phyloP scores from a whole-genome alignment of 495 filamentous ascomycete genomes.

The Haplographium delicatum region DNA sequence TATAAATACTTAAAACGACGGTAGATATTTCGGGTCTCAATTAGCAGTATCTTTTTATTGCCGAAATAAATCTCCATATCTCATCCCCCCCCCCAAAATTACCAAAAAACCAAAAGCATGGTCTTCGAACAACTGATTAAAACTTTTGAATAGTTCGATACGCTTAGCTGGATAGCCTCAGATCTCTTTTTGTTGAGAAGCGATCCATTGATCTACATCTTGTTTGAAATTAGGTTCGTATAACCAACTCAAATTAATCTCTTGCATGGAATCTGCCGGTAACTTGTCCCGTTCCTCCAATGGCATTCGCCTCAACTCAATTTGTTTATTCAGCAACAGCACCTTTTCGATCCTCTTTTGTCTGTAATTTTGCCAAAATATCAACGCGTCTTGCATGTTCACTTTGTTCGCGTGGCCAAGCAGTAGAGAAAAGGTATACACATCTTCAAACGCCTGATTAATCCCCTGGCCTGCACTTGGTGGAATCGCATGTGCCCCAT shows the following conservation, averaged over 20 bases:
- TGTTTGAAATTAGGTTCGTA: slow-evolving; percentile 9
- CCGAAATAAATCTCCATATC: too few relatives aligned
- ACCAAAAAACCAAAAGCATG: too few relatives aligned
- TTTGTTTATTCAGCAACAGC: slow-evolving; percentile 7
- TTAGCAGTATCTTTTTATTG: too few relatives aligned
- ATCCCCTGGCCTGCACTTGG: slow-evolving; percentile 34
- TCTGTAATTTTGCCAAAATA: slow-evolving; percentile 12
- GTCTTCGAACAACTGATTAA: too few relatives aligned
- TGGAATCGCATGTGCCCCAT: slow-evolving; percentile 47
- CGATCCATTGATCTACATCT: slow-evolving; percentile 7
- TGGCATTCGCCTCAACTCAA: slow-evolving; percentile 10
- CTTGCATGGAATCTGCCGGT: background rate
- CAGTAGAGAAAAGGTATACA: slow-evolving; percentile 26
- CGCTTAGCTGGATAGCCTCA: background rate
- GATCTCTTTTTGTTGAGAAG: background rate
- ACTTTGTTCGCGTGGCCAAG: slow-evolving; percentile 11
- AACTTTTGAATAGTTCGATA: too few relatives aligned
- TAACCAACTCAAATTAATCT: slow-evolving; percentile 11
- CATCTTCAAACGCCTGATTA: slow-evolving; percentile 35
- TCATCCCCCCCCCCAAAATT: too few relatives aligned
- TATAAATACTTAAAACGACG: too few relatives aligned
- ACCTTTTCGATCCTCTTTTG: slow-evolving; percentile 12
- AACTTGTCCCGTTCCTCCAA: slow-evolving; percentile 10
- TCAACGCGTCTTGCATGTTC: slow-evolving; percentile 11
- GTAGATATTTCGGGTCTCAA: too few relatives aligned